phyloP scores from a whole-genome alignment of 495 filamentous ascomycete genomes.

The Annulohypoxylon bovei region DNA sequence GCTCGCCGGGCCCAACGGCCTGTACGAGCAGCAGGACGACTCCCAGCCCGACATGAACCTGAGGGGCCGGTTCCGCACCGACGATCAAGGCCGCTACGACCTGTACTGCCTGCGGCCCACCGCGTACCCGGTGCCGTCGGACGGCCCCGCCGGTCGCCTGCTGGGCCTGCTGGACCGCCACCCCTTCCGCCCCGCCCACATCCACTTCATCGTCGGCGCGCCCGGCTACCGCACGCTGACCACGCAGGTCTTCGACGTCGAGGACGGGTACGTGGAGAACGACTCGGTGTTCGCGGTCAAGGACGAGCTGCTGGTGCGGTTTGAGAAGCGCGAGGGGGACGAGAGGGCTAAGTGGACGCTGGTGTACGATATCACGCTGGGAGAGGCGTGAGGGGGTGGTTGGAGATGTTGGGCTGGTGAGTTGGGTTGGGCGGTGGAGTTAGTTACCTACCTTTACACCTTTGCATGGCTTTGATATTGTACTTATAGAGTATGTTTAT shows the following conservation, averaged over 20 bases:
- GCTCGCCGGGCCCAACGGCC: conserved; percentile 79
- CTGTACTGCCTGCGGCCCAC: conserved; percentile 76
- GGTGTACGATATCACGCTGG: conserved; percentile 63
- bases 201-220: conserved; percentile 73
- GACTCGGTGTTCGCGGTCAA: conserved; percentile 84
- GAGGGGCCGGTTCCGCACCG: conserved; percentile 75
- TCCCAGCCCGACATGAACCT: conserved; percentile 78
- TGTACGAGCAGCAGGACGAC: conserved; percentile 83
- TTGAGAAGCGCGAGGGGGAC: conserved; percentile 67
- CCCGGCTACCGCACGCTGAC: conserved; percentile 62
- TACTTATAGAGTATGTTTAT: background rate
- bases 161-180: conserved; percentile 71
- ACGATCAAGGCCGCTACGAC: conserved; percentile 69
- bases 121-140: conserved; percentile 75
- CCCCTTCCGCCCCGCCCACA: conserved; percentile 78
- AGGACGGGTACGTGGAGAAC: conserved; percentile 68
- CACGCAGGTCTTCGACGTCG: conserved; percentile 78
- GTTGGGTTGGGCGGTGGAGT: background rate
- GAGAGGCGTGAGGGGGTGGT: conserved; percentile 24
- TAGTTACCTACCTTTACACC: background rate
- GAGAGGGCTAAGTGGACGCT: conserved; percentile 69
- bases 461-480: background rate
- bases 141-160: conserved; percentile 67
- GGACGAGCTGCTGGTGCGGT: conserved; percentile 75
- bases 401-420: background rate